phyloP scores from a whole-genome alignment of 306 rosid species.

The Amphicarpaea edgeworthii region DNA sequence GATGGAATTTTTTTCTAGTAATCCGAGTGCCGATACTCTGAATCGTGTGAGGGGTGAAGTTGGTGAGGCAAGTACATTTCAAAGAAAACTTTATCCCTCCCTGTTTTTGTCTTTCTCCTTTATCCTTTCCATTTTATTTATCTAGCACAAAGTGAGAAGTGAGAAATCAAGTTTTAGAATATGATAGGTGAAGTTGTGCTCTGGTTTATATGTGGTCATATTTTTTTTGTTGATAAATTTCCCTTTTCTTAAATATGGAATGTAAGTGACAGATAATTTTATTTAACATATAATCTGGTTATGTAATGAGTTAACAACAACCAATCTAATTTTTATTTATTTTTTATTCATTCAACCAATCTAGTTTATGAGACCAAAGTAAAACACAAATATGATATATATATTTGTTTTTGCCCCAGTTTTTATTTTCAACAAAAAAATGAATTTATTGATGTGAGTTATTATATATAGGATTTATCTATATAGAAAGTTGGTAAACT shows the following conservation, averaged over 20 bases:
- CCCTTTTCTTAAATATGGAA: slow-evolving; percentile 5
- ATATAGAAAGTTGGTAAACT: slow-evolving; percentile 32
- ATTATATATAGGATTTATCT: slow-evolving; percentile 14
- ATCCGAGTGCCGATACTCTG: slow-evolving; percentile 84
- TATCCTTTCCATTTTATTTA: slow-evolving; percentile 21
- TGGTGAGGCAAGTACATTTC: slow-evolving; percentile 83
- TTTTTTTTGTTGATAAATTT: slow-evolving; percentile 35
- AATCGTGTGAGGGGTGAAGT: slow-evolving; percentile 95
- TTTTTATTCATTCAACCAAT: no score
- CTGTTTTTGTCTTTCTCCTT: slow-evolving; percentile 35
- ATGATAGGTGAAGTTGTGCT: slow-evolving; percentile 24
- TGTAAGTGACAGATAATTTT: slow-evolving; percentile 18
- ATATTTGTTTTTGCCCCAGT: not conserved
- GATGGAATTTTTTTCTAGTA: slow-evolving; percentile 95
- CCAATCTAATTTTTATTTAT: no score
- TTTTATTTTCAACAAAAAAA: slow-evolving; percentile 16
- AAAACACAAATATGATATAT: not conserved
- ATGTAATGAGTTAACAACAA: not conserved
- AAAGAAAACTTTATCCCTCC: not conserved
- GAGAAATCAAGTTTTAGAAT: slow-evolving; percentile 30
- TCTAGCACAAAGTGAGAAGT: slow-evolving; percentile 22
- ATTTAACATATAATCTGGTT: slow-evolving; percentile 20
- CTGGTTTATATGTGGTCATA: slow-evolving; percentile 23
- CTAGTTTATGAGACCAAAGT: slow-evolving; percentile 22
- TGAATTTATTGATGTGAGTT: slow-evolving; percentile 23